These are phyloP conservation scores for Neocallimastix lanati DNA, from an alignment of 192 early-diverging fungal genomes.

Conservation along the genomic window DNA sequence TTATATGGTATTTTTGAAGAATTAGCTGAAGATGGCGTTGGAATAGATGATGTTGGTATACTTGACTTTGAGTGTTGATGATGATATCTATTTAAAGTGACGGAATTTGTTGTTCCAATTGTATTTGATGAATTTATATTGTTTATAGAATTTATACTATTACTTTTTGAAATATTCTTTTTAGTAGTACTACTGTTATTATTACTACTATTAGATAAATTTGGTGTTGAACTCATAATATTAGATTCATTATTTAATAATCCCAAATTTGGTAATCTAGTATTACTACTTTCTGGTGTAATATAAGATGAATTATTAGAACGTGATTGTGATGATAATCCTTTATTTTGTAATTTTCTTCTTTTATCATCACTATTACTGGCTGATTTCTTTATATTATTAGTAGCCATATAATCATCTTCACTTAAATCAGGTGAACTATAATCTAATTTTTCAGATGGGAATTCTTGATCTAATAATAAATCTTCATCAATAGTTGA, in stretches of 20 bases:
- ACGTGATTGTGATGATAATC: not conserved
- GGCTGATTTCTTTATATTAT: slow-evolving; percentile 2
- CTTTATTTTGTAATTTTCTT: slow-evolving; percentile 1
- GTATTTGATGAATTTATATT: not conserved
- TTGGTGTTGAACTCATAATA: not conserved
- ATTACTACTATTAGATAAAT: too few relatives aligned
- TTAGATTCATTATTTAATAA: not conserved
- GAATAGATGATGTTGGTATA: not conserved
- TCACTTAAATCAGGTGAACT: slow-evolving; percentile 3
- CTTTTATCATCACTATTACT: slow-evolving; percentile 7
- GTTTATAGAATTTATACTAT: not conserved
- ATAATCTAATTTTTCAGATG: slow-evolving; percentile 11
- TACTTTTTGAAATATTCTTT: not conserved
- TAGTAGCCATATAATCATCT: slow-evolving; percentile 6
- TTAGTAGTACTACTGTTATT: not conserved
- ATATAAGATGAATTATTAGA: not conserved
- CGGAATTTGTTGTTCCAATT: not conserved
- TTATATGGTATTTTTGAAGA: not conserved
- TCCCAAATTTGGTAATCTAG: not conserved
- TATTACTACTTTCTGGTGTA: not conserved
- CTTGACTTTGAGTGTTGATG: not conserved
- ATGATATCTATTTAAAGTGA: not conserved
- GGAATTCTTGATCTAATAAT: slow-evolving; percentile 15
- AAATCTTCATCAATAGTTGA: not conserved
- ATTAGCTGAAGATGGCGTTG: not conserved